Percentiles rank a stretch among this genome's conserved stretches.
phyloP scores from a whole-genome alignment of 2,329 filamentous ascomycete genomes.

The Incumbomyces lentus region DNA sequence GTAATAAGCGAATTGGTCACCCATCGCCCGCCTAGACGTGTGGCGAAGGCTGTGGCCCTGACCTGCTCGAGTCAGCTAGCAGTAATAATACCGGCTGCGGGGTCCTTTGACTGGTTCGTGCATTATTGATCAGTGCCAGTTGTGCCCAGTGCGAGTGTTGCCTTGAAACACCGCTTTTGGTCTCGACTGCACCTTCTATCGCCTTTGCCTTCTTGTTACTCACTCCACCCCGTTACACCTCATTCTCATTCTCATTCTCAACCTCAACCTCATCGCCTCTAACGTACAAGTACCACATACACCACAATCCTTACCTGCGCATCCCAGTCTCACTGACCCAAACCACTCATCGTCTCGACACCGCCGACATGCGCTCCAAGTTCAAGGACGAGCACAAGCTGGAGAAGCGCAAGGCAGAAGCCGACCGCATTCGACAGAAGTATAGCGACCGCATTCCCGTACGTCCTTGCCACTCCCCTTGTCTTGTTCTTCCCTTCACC shows the following conservation, averaged over 20 bases:
- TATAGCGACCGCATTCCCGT: constrained; percentile 97
- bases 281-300: neutral
- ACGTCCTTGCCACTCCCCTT: constrained; percentile 35
- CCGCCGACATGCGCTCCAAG: constrained; percentile 83
- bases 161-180: constrained; percentile 5
- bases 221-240: neutral
- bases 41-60: too few relatives aligned
- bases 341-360: constrained; percentile 16
- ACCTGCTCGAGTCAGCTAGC: too few relatives aligned
- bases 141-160: constrained; percentile 4
- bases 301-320: too few relatives aligned
- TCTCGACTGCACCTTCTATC: constrained; percentile 2
- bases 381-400: constrained; percentile 99
- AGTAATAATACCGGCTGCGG: constrained; percentile 2
- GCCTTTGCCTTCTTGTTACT: neutral
- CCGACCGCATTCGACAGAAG: constrained; percentile 98
- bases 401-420: constrained; percentile 99
- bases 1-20: neutral
- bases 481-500: constrained; percentile 1
- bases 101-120: constrained; percentile 6
- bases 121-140: too few relatives aligned
- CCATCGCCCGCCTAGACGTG: neutral
- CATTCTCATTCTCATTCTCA: neutral
- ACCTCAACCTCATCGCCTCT: neutral
- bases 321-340: neutral